Evolutionary conservation across 2,329 filamentous ascomycete genomes (phyloP).

Genomic region (Botrytis aclada): DNA sequence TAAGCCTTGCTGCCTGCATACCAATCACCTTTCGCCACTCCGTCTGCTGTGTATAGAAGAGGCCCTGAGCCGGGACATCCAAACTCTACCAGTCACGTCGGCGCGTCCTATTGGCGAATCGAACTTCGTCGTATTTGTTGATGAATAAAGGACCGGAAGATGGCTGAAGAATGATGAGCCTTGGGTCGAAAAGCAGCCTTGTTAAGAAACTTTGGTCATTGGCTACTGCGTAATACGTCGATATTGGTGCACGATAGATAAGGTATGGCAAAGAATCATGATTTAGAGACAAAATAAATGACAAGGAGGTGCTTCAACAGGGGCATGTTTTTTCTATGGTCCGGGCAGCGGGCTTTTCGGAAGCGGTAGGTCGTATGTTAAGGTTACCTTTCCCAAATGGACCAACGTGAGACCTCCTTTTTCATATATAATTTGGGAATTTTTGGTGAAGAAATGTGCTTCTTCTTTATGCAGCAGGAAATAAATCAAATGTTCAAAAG

Average conservation of each 20-base stretch:
- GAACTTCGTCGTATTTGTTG: neutral
- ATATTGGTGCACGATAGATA: slow-evolving; percentile 19
- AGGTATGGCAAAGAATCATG: slow-evolving; percentile 18
- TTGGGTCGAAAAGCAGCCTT: slow-evolving; percentile 7
- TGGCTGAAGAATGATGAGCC: neutral
- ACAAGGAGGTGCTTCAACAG: slow-evolving; percentile 19
- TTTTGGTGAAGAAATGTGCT: neutral
- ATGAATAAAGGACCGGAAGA: neutral
- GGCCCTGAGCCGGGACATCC: slow-evolving; percentile 22
- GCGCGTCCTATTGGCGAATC: slow-evolving; percentile 10
- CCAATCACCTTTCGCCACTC: slow-evolving; percentile 38
- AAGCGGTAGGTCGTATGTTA: neutral
- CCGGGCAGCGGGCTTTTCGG: slow-evolving; percentile 15
- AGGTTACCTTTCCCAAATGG: neutral
- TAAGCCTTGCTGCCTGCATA: slow-evolving; percentile 51
- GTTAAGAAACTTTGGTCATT: slow-evolving; percentile 15
- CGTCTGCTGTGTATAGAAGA: slow-evolving; percentile 33
- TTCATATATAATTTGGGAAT: neutral
- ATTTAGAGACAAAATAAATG: slow-evolving; percentile 11
- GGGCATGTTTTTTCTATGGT: slow-evolving; percentile 18
- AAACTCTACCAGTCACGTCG: slow-evolving; percentile 15
- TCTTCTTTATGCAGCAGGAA: neutral
- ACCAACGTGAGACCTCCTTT: slow-evolving; percentile 7
- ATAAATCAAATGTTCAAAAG: neutral
- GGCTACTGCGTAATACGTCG: slow-evolving; percentile 15